phyloP scores from a whole-genome alignment of 75 land plant genomes.

The Sequoia sempervirens region DNA sequence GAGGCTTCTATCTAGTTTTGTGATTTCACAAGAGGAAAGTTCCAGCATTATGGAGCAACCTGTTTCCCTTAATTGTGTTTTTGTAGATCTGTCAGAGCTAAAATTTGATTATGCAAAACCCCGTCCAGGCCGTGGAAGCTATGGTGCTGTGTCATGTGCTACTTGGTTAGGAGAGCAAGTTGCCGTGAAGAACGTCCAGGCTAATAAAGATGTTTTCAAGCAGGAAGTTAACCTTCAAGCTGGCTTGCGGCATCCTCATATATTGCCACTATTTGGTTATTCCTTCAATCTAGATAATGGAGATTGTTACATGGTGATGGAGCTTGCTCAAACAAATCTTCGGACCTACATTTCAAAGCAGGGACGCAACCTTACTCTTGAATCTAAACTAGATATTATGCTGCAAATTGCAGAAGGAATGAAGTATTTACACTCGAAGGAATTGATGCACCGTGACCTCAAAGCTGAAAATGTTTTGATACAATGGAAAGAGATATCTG shows the following conservation, averaged over 20 bases:
- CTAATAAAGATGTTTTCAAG: background rate
- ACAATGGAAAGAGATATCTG: slow-evolving; percentile 59
- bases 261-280: background rate
- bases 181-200: slow-evolving; percentile 3
- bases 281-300: background rate
- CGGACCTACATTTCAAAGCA: background rate
- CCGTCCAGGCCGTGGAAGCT: background rate
- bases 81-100: background rate
- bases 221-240: background rate
- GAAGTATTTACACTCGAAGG: slow-evolving; percentile 66
- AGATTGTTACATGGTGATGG: background rate
- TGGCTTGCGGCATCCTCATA: background rate
- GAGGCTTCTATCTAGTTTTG: background rate
- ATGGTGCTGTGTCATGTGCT: slow-evolving; percentile 2
- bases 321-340: background rate
- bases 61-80: background rate
- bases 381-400: background rate
- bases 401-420: slow-evolving; percentile 58
- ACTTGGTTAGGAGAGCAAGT: background rate
- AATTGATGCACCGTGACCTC: slow-evolving; percentile 57
- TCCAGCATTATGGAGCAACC: background rate
- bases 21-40: background rate
- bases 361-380: background rate
- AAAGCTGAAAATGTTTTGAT: slow-evolving; percentile 56
- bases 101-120: background rate